Evolutionary conservation across 352 stramenopile species (phyloP).

Genomic region (Plasmopara viticola): DNA sequence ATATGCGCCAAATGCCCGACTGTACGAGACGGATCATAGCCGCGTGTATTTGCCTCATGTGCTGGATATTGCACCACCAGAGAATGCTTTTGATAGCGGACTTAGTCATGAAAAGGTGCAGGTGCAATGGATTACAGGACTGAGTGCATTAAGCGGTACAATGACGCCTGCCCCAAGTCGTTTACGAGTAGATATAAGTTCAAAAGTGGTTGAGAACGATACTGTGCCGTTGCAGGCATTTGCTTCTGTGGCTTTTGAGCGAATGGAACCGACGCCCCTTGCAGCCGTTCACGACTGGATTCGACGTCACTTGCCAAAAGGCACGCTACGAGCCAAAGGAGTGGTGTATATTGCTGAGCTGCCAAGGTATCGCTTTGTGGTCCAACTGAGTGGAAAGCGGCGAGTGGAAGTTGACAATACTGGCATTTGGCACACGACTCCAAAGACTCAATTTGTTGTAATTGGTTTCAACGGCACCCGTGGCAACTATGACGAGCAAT

Average conservation of each 20-base stretch:
- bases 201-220: constrained; percentile 1
- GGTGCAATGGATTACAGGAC: constrained; percentile 50
- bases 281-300: constrained; percentile 51
- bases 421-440: constrained; percentile 44
- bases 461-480: constrained; percentile 38
- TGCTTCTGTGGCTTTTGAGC: constrained; percentile 44
- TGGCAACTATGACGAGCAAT: constrained; percentile 10
- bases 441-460: constrained; percentile 69
- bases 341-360: constrained; percentile 60
- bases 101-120: constrained; percentile 64
- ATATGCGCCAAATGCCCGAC: constrained; percentile 43
- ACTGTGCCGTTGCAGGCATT: constrained; percentile 17
- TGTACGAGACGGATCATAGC: constrained; percentile 64
- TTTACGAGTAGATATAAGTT: constrained; percentile 23
- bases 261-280: constrained; percentile 29
- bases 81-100: constrained; percentile 36
- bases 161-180: not conserved
- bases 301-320: constrained; percentile 23
- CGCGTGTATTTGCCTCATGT: constrained; percentile 65
- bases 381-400: constrained; percentile 64
- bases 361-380: constrained; percentile 50
- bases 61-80: constrained; percentile 57
- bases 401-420: constrained; percentile 61
- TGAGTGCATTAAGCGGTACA: constrained; percentile 21
- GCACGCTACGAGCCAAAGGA: constrained; percentile 52